Base-by-base conservation (phyloP, 257 asterid genomes). In the Ilex asprella region DNA sequence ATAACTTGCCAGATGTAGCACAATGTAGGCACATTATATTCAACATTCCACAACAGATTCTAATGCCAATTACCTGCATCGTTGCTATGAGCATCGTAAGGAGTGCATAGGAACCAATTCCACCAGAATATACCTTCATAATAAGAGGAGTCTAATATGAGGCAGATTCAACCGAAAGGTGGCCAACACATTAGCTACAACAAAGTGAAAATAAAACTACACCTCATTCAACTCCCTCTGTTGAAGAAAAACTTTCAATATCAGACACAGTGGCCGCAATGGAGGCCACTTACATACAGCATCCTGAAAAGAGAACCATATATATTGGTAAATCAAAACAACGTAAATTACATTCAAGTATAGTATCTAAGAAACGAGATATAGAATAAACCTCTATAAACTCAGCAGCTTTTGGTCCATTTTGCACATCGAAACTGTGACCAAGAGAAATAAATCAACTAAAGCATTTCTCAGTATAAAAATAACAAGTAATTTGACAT, bases 171-270 rank as follows among this genome's bases (percentile, higher is more conserved):
- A 56, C 55, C 16, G 35, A 30, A 55, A 31, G 55, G 14, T 64
- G 30, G 43, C 56, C 69, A 61, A 62, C 50, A 41, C 60, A 46
- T 55, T 32, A 64, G 21, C 56, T 13, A 55, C 31, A 60, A 53
- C 39, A 53, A 27, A 3, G 62, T 31, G 52, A 59, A 47, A 58
- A 55, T 7, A 68, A 35, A 63, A 39, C 41, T 32, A 54, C 70
- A 93, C 99, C 91, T 93, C 99, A 76, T 89, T 93, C 70, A 93
- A 73, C 83, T 89, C 96, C 72, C 99, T 82, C 66, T 93, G 99
- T 76, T 89, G 96, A 74, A 93, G 74, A 79, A 93, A 93, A 60
- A 89, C 75, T 81, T 93, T 93, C 82, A 93, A 78, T 75, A 93
- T 89, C 64, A 89, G 81, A 70, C 97, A 87, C 71, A 93, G 70